A percentile compares a stretch with the other conserved stretches of the same genome.
phyloP scores from a whole-genome alignment of 2,329 filamentous ascomycete species.

The Cladosporium colombiae region DNA sequence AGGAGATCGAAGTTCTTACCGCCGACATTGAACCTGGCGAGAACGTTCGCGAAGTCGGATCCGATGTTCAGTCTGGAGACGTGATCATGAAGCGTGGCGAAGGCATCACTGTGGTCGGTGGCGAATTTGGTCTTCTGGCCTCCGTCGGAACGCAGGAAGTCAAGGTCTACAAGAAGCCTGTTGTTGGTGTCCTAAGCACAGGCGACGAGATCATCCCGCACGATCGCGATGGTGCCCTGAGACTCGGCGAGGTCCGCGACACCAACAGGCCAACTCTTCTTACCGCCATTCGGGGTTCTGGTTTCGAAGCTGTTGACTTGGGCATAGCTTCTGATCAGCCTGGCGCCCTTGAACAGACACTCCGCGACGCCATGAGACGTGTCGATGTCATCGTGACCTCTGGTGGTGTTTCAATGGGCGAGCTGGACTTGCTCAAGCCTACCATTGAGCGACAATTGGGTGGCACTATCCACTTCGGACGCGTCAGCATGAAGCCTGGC shows the following conservation, averaged over 20 bases:
- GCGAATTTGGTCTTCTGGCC: constrained; percentile 86
- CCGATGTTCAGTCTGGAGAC: constrained; percentile 72
- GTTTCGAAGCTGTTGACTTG: constrained; percentile 78
- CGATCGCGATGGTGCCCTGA: constrained; percentile 61
- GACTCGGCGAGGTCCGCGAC: constrained; percentile 84
- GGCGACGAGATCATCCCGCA: constrained; percentile 91
- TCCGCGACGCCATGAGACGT: constrained; percentile 71
- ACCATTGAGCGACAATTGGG: constrained; percentile 88
- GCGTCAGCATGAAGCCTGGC: constrained; percentile 96
- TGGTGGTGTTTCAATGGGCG: constrained; percentile 96
- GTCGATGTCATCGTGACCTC: constrained; percentile 87
- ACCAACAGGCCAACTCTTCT: constrained; percentile 89
- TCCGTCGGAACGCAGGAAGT: constrained; percentile 76
- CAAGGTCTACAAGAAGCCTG: constrained; percentile 71
- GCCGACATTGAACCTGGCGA: constrained; percentile 73
- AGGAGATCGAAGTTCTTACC: constrained; percentile 82
- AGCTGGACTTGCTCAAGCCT: constrained; percentile 93
- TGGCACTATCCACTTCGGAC: constrained; percentile 92
- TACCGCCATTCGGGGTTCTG: constrained; percentile 71
- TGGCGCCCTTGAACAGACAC: constrained; percentile 71
- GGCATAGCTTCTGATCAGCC: constrained; percentile 79
- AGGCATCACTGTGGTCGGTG: constrained; percentile 80
- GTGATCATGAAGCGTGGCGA: constrained; percentile 75
- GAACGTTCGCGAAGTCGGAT: constrained; percentile 89
- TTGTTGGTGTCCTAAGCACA: constrained; percentile 86